phyloP scores from a whole-genome alignment of 2,329 filamentous ascomycete species.

The Aspergillus sp. region DNA sequence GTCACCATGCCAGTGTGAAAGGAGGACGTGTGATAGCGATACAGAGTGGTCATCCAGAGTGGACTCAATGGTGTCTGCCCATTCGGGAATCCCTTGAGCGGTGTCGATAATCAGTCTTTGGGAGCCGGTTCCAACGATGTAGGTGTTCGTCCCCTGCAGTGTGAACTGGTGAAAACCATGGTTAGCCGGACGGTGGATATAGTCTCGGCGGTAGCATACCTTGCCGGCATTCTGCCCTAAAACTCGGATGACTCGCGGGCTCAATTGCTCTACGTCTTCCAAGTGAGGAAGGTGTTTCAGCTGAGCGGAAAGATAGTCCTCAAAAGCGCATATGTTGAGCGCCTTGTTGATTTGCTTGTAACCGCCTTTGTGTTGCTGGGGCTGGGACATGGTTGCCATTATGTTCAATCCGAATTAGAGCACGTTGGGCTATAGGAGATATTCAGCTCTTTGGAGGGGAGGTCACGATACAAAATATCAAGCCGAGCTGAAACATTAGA shows the following conservation, averaged over 20 bases:
- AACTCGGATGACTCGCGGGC: constrained; percentile 48
- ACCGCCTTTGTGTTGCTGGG: constrained; percentile 15
- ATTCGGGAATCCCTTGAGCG: constrained; percentile 37
- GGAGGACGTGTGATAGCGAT: constrained; percentile 47
- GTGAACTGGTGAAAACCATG: constrained; percentile 32
- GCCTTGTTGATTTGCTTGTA: constrained; percentile 51
- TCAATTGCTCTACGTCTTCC: constrained; percentile 48
- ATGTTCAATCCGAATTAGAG: too few relatives aligned
- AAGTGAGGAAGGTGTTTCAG: constrained; percentile 41
- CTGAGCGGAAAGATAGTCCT: constrained; percentile 53
- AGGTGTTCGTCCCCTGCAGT: constrained; percentile 49
- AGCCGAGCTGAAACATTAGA: not conserved
- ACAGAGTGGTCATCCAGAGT: constrained; percentile 37
- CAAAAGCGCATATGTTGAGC: constrained; percentile 53
- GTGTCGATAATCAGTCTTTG: constrained; percentile 45
- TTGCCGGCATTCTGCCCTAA: constrained; percentile 53
- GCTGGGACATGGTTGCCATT: not conserved
- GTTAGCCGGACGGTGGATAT: not conserved
- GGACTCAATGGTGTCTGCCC: constrained; percentile 38
- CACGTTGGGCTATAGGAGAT: not conserved
- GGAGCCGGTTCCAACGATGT: constrained; percentile 43
- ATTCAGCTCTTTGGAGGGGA: not conserved
- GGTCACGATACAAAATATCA: not conserved
- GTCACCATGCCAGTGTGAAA: constrained; percentile 53
- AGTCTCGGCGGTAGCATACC: constrained; percentile 26